Conservation (phyloP, 176 grass and related monocot genomes). For the Saccharum officinarum region DNA sequence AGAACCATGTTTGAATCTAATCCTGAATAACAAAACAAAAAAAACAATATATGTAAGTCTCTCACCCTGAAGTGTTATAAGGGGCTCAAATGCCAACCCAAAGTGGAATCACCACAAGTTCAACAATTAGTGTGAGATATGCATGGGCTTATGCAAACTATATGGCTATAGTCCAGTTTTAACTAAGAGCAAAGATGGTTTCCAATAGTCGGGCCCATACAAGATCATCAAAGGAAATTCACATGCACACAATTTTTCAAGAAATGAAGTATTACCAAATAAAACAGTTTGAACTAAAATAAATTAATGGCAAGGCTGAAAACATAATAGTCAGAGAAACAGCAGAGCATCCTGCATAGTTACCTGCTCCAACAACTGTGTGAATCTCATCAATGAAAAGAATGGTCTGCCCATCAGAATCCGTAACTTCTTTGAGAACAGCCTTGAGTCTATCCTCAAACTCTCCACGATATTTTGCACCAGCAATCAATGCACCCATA, state of each 20-base stretch:
- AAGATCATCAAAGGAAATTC: not conserved
- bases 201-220: not conserved
- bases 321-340: not conserved
- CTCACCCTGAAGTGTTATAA: not conserved
- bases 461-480: conserved; percentile 93
- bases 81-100: not conserved
- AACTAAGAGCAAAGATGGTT: not conserved
- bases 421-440: conserved; percentile 89
- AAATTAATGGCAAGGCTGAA: not conserved
- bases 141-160: not conserved
- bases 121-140: not conserved
- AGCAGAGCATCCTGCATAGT: conserved; percentile 10
- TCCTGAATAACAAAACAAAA: not conserved
- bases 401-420: conserved; percentile 89
- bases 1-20: not conserved
- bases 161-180: not conserved
- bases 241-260: not conserved
- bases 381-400: conserved; percentile 99
- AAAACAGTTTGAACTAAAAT: not conserved
- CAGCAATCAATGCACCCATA: conserved; percentile 96
- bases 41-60: not conserved
- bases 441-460: conserved; percentile 99
- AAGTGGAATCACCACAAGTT: conserved; percentile 9
- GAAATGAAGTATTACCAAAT: not conserved
- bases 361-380: conserved; percentile 99